Percentiles rank a stretch among this genome's conserved stretches.
Evolutionary conservation across 225 moss, liverwort and hornwort genomes (phyloP).

Genomic region (Physcomitrellopsis africana): DNA sequence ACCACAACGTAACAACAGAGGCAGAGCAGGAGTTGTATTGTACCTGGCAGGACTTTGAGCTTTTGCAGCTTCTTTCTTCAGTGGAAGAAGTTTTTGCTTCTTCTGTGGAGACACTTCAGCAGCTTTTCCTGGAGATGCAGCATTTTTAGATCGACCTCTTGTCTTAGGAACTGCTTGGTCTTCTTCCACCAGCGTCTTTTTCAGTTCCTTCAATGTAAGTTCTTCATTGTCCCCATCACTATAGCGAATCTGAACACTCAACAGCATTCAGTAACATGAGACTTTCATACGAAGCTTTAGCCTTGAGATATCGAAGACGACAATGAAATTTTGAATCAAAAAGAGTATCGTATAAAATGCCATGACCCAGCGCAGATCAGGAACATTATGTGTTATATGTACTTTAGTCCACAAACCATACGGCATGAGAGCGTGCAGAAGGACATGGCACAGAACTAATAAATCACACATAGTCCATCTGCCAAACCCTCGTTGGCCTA

Average conservation of each 20-base stretch:
- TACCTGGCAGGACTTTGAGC: slow-evolving; percentile 55
- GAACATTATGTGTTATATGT: neutral
- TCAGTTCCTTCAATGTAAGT: slow-evolving; percentile 46
- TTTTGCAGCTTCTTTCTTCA: slow-evolving; percentile 49
- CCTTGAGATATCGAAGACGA: neutral
- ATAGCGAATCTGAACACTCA: slow-evolving; percentile 43
- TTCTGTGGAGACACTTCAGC: slow-evolving; percentile 47
- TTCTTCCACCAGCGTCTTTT: slow-evolving; percentile 34
- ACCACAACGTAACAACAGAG: neutral
- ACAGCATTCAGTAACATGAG: slow-evolving; percentile 27
- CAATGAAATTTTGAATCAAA: neutral
- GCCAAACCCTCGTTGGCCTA: neutral
- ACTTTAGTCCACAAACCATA: neutral
- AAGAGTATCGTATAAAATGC: no score
- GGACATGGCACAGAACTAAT: no score
- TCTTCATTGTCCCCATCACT: slow-evolving; percentile 59
- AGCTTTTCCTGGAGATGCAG: slow-evolving; percentile 42
- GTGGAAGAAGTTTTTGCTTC: slow-evolving; percentile 55
- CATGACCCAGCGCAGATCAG: no score
- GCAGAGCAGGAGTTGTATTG: neutral
- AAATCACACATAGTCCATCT: neutral
- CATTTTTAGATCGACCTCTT: slow-evolving; percentile 44
- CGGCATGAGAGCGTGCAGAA: no score
- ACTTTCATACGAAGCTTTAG: neutral
- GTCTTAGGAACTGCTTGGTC: slow-evolving; percentile 48